A percentile compares a stretch with the other conserved stretches of the same genome.
Evolutionary conservation across 495 filamentous ascomycete species (phyloP).

Genomic region (Xanthoparmelia taractica): DNA sequence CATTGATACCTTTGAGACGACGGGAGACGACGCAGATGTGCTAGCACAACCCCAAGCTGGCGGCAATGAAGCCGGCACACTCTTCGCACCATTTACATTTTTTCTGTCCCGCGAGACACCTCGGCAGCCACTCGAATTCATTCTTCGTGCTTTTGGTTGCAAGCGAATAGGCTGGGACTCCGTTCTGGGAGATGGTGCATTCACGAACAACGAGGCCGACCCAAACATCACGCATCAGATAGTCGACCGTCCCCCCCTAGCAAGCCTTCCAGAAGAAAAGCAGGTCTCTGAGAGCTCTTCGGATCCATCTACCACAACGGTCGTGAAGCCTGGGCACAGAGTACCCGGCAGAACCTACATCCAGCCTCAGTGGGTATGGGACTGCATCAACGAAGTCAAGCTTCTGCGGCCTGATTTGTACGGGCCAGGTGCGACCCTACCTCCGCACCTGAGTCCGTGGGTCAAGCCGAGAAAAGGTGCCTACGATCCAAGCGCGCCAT

Average conservation of each 20-base stretch:
- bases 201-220: conserved; percentile 80
- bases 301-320: conserved; percentile 55
- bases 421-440: conserved; percentile 77
- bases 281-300: background rate
- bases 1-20: conserved; percentile 84
- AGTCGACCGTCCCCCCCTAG: conserved; percentile 68
- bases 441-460: conserved; percentile 93
- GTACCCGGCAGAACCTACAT: conserved; percentile 85
- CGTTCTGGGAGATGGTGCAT: conserved; percentile 82
- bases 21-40: conserved; percentile 69
- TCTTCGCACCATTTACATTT: conserved; percentile 83
- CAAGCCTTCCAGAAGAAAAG: background rate
- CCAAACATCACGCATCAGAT: conserved; percentile 90
- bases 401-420: conserved; percentile 83
- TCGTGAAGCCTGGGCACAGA: conserved; percentile 51
- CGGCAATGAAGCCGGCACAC: conserved; percentile 45
- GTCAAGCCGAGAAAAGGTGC: conserved; percentile 74
- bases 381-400: conserved; percentile 83
- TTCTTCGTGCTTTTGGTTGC: conserved; percentile 90
- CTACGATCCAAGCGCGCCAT: conserved; percentile 78
- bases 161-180: conserved; percentile 92
- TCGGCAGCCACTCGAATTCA: conserved; percentile 82
- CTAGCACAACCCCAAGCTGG: conserved; percentile 71
- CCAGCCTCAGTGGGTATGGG: conserved; percentile 98
- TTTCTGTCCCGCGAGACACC: conserved; percentile 93